phyloP scores from a whole-genome alignment of 495 filamentous ascomycete species.

The Elasticomyces elasticus region DNA sequence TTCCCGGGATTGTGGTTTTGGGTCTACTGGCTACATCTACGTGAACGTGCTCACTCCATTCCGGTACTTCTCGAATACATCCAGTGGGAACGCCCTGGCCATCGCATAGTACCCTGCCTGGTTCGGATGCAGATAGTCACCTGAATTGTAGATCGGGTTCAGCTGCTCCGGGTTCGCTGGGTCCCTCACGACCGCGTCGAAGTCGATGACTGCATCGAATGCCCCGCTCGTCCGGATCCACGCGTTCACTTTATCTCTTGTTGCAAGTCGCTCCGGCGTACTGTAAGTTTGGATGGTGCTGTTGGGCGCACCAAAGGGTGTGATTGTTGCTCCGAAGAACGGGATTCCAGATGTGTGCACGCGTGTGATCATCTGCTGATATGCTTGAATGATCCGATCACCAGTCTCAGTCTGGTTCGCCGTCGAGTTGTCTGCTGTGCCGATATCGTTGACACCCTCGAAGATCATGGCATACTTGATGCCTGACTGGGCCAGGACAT shows the following conservation, averaged over 20 bases:
- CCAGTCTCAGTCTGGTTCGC: conserved; percentile 42
- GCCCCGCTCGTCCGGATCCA: conserved; percentile 49
- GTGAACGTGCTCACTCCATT: conserved; percentile 20
- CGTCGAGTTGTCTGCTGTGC: conserved; percentile 38
- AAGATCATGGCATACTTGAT: conserved; percentile 59
- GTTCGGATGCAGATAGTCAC: conserved; percentile 65
- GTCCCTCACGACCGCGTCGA: conserved; percentile 49
- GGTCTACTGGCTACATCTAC: no score
- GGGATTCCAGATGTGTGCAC: conserved; percentile 47
- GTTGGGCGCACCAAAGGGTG: conserved; percentile 48
- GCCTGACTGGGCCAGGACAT: conserved; percentile 47
- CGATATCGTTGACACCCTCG: conserved; percentile 68
- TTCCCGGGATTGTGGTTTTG: no score
- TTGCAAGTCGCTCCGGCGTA: conserved; percentile 44
- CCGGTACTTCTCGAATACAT: conserved; percentile 38
- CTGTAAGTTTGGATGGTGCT: conserved; percentile 41
- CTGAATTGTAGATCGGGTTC: conserved; percentile 47
- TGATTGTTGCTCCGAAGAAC: conserved; percentile 57
- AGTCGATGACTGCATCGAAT: conserved; percentile 58
- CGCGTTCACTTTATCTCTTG: conserved; percentile 49
- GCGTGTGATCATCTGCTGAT: conserved; percentile 46
- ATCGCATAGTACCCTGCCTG: conserved; percentile 52
- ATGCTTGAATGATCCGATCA: conserved; percentile 45
- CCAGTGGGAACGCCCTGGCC: conserved; percentile 50
- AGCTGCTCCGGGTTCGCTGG: conserved; percentile 37